Conservation (phyloP, 2,329 filamentous ascomycete genomes). For the Colletotrichum shisoi region DNA sequence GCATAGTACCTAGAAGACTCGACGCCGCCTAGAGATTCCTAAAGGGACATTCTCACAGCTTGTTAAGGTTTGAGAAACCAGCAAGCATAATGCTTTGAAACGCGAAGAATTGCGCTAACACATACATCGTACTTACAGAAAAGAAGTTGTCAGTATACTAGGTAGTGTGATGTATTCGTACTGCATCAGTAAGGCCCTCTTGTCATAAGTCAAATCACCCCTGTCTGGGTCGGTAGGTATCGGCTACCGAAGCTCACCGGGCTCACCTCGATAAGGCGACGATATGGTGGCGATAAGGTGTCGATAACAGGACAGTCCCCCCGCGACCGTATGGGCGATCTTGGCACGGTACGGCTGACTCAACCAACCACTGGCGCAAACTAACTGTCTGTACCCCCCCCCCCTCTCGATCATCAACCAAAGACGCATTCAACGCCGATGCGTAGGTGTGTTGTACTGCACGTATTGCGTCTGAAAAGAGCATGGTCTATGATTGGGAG, state of each 20-base stretch:
- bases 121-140: no score
- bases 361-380: slow-evolving; percentile 37
- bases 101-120: no score
- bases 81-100: background rate
- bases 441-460: slow-evolving; percentile 3
- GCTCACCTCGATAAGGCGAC: slow-evolving; percentile 4
- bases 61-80: background rate
- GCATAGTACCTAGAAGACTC: slow-evolving; percentile 7
- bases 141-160: no score
- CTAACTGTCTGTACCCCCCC: background rate
- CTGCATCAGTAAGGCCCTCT: background rate
- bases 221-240: background rate
- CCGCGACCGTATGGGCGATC: background rate
- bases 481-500: slow-evolving; percentile 60
- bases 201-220: no score
- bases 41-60: background rate
- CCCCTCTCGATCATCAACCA: slow-evolving; percentile 12
- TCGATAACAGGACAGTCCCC: slow-evolving; percentile 9
- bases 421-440: slow-evolving; percentile 25
- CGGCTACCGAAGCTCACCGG: slow-evolving; percentile 7
- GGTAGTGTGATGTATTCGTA: no score
- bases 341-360: slow-evolving; percentile 37
- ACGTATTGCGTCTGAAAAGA: slow-evolving; percentile 33
- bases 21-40: background rate
- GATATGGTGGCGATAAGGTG: background rate